Conservation (phyloP, 345 rosid species). For the Dimocarpus longan region DNA sequence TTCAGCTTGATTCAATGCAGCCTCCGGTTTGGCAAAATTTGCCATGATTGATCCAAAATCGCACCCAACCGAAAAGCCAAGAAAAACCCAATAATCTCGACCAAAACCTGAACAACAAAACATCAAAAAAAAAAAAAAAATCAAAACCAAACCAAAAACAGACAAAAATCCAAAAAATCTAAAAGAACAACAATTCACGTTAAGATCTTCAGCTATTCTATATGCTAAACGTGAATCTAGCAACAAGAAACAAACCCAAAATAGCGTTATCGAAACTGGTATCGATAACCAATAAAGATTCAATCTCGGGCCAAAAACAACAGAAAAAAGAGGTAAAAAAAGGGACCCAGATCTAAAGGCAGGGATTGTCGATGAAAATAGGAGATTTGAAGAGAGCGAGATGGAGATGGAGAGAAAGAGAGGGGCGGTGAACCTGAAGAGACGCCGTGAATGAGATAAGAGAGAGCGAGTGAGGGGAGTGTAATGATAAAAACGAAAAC, state of each 20-base stretch:
- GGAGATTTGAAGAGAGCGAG: not conserved
- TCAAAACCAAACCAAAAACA: no score
- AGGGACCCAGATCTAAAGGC: not conserved
- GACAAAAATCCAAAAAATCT: no score
- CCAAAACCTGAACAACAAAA: not conserved
- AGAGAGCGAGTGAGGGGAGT: not conserved
- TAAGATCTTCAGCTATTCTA: no score
- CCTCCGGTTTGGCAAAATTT: constrained; percentile 82
- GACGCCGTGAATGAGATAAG: not conserved
- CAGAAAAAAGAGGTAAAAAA: not conserved
- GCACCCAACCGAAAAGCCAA: constrained; percentile 5
- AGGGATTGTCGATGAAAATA: not conserved
- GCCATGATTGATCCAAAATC: constrained; percentile 48
- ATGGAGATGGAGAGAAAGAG: not conserved
- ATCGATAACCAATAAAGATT: not conserved
- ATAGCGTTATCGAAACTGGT: no score
- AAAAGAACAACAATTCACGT: no score
- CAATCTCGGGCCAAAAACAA: not conserved
- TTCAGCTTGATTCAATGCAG: constrained; percentile 92
- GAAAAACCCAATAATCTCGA: constrained; percentile 5
- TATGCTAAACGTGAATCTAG: no score
- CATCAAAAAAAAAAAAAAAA: not conserved
- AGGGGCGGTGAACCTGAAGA: not conserved
- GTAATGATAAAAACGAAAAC: not conserved
- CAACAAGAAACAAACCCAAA: no score